Evolutionary conservation across 768 basidiomycete genomes (phyloP).

Genomic region (Auricularia sp.): DNA sequence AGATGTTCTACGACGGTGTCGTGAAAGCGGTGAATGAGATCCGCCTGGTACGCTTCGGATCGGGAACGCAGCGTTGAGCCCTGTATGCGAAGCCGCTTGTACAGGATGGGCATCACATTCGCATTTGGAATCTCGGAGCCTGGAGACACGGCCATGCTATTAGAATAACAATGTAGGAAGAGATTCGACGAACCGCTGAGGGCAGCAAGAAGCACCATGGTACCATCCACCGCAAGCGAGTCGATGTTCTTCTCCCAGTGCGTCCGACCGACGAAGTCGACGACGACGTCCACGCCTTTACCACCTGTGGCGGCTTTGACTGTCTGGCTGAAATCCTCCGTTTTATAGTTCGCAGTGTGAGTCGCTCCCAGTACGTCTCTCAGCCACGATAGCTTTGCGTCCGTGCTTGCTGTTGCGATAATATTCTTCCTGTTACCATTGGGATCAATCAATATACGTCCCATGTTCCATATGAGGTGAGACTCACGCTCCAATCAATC

Average conservation of each 20-base stretch:
- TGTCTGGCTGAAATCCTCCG: constrained; percentile 64
- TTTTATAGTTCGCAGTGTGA: constrained; percentile 75
- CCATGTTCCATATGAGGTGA: constrained; percentile 1
- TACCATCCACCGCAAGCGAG: constrained; percentile 56
- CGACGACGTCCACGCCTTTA: constrained; percentile 70
- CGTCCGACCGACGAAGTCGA: constrained; percentile 73
- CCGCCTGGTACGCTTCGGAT: constrained; percentile 58
- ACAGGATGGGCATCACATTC: constrained; percentile 25
- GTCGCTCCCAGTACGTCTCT: constrained; percentile 60
- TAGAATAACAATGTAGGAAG: background rate
- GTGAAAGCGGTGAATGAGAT: constrained; percentile 51
- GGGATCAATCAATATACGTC: constrained; percentile 3
- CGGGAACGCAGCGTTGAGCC: constrained; percentile 83
- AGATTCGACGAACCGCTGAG: constrained; percentile 43
- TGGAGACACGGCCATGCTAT: background rate
- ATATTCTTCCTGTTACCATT: constrained; percentile 42
- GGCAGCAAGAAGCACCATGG: constrained; percentile 58
- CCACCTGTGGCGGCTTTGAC: constrained; percentile 57
- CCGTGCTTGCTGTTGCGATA: constrained; percentile 76
- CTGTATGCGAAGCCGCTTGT: constrained; percentile 79
- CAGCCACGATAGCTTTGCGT: constrained; percentile 73
- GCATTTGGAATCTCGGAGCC: constrained; percentile 28
- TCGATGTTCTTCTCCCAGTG: constrained; percentile 71
- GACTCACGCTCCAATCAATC: constrained; percentile 61
- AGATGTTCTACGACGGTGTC: constrained; percentile 46